phyloP scores from a whole-genome alignment of 805 yeast genomes.

The Scheffersomyces lignosus region DNA sequence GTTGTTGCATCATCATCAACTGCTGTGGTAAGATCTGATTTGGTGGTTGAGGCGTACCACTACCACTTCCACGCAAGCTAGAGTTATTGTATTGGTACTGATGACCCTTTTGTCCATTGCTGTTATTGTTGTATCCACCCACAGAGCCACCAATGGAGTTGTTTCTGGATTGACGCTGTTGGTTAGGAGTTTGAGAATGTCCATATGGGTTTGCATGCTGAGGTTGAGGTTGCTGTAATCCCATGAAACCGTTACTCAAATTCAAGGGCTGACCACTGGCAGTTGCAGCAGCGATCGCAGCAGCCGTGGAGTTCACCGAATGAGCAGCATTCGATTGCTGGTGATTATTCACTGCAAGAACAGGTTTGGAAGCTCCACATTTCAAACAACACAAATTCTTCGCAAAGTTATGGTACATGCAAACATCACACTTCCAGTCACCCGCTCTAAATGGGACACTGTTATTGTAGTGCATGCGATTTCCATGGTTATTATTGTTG shows the following conservation, averaged over 20 bases:
- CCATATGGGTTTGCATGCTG: slow-evolving; percentile 18
- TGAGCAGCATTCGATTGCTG: slow-evolving; percentile 21
- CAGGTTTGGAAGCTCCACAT: slow-evolving; percentile 74
- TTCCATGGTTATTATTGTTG: slow-evolving; percentile 14
- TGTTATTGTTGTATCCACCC: slow-evolving; percentile 8
- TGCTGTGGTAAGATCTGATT: slow-evolving; percentile 20
- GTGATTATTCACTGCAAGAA: slow-evolving; percentile 23
- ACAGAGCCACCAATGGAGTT: slow-evolving; percentile 8
- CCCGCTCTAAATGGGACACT: slow-evolving; percentile 95
- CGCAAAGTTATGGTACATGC: slow-evolving; percentile 90
- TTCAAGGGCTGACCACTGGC: slow-evolving; percentile 48
- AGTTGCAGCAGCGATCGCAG: slow-evolving; percentile 49
- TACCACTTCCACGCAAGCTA: slow-evolving; percentile 14
- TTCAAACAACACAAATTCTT: slow-evolving; percentile 83
- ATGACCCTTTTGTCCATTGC: slow-evolving; percentile 12
- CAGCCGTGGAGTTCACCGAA: slow-evolving; percentile 43
- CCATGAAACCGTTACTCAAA: slow-evolving; percentile 29
- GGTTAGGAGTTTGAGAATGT: no score
- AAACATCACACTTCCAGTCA: slow-evolving; percentile 91
- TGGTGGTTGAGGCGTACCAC: slow-evolving; percentile 18
- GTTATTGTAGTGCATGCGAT: slow-evolving; percentile 27
- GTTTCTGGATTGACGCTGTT: slow-evolving; percentile 8
- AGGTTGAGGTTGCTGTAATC: slow-evolving; percentile 37
- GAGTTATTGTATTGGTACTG: slow-evolving; percentile 15
- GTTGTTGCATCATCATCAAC: slow-evolving; percentile 19